phyloP scores from a whole-genome alignment of 1,139 yeast species.

The Petasospora fabianii region DNA sequence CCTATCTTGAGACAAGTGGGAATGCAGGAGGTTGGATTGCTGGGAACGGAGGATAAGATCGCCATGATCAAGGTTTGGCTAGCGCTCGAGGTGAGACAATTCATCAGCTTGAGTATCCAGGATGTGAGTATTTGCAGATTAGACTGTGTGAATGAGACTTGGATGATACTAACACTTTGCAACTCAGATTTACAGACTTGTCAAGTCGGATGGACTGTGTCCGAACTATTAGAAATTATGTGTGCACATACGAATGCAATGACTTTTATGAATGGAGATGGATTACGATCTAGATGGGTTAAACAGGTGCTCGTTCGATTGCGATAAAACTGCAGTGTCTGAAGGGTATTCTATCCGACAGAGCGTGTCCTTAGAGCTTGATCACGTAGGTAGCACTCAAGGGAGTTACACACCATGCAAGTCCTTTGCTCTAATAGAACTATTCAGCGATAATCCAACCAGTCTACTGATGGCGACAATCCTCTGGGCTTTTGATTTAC shows the following conservation, averaged over 20 bases:
- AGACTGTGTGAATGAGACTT: not conserved
- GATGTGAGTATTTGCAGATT: constrained; percentile 45
- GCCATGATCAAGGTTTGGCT: constrained; percentile 91
- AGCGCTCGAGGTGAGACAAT: constrained; percentile 83
- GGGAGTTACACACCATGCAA: too few relatives aligned
- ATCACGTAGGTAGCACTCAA: too few relatives aligned
- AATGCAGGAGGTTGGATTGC: constrained; percentile 43
- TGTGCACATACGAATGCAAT: not conserved
- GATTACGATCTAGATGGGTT: too few relatives aligned
- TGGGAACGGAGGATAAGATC: constrained; percentile 41
- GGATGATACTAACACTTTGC: constrained; percentile 9
- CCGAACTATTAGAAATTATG: constrained; percentile 43
- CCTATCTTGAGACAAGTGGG: constrained; percentile 88
- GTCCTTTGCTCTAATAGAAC: too few relatives aligned
- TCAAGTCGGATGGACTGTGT: constrained; percentile 56
- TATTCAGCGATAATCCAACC: too few relatives aligned
- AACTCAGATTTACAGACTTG: constrained; percentile 42
- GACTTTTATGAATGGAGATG: not conserved
- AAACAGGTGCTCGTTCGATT: too few relatives aligned
- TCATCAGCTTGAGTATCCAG: constrained; percentile 79
- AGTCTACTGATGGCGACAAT: too few relatives aligned
- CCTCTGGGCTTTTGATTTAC: too few relatives aligned
- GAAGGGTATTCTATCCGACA: too few relatives aligned
- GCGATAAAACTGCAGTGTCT: too few relatives aligned
- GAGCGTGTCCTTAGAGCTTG: too few relatives aligned